These are phyloP conservation scores for Colletotrichum sp. DNA, from an alignment of 2,329 filamentous ascomycete species.

Conservation along the genomic window DNA sequence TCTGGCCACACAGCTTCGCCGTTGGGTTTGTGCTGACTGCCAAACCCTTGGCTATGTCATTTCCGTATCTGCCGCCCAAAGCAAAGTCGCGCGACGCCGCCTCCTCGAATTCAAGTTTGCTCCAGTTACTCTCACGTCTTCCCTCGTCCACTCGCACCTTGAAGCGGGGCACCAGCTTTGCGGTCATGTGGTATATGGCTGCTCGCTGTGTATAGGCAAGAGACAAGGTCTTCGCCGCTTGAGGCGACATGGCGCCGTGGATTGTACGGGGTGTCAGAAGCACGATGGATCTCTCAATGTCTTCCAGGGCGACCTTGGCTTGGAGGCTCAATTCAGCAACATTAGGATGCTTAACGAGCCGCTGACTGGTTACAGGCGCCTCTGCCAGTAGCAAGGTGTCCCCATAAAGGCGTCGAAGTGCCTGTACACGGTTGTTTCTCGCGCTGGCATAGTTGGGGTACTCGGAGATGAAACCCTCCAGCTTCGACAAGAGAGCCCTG, in stretches of 20 bases:
- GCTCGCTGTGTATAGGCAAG: slow-evolving; percentile 76
- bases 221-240: slow-evolving; percentile 69
- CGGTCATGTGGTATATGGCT: slow-evolving; percentile 65
- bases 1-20: slow-evolving; percentile 72
- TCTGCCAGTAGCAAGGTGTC: slow-evolving; percentile 59
- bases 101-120: slow-evolving; percentile 63
- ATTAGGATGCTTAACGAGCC: slow-evolving; percentile 44
- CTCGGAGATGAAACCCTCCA: slow-evolving; percentile 61
- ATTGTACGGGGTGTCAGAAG: slow-evolving; percentile 61
- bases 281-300: slow-evolving; percentile 63
- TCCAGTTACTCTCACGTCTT: slow-evolving; percentile 55
- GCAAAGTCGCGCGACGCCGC: slow-evolving; percentile 68
- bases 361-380: slow-evolving; percentile 40
- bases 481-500: slow-evolving; percentile 47
- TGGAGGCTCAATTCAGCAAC: slow-evolving; percentile 41
- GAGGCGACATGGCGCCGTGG: slow-evolving; percentile 62
- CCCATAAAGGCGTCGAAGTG: slow-evolving; percentile 65
- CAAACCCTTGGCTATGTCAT: slow-evolving; percentile 67
- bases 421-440: slow-evolving; percentile 77
- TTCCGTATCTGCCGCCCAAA: slow-evolving; percentile 69
- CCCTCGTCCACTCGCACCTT: slow-evolving; percentile 40
- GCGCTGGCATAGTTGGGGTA: slow-evolving; percentile 74
- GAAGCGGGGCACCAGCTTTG: slow-evolving; percentile 50
- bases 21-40: slow-evolving; percentile 72
- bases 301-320: slow-evolving; percentile 49